Percentiles rank a stretch among this genome's conserved stretches.
phyloP scores from a whole-genome alignment of 768 basidiomycete genomes.

The Hypholoma sublateritium region DNA sequence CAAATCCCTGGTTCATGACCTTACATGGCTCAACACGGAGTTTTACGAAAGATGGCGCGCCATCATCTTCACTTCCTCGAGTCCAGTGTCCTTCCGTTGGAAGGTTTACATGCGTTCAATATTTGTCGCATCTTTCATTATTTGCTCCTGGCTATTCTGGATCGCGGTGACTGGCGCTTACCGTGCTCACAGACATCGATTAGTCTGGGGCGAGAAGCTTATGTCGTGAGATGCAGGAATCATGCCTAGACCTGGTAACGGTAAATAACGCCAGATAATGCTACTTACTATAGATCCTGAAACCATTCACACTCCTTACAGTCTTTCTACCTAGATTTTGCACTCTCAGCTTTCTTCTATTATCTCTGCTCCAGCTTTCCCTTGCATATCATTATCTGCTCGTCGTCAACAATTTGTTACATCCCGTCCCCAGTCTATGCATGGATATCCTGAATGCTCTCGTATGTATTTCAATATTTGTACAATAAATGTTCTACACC shows the following conservation, averaged over 20 bases:
- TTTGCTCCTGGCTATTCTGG: constrained; percentile 60
- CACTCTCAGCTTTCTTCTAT: background rate
- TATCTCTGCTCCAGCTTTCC: constrained; percentile 2
- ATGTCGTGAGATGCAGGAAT: constrained; percentile 50
- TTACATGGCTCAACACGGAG: constrained; percentile 78
- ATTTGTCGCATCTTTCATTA: constrained; percentile 56
- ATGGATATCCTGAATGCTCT: background rate
- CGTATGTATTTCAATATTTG: too few species aligned
- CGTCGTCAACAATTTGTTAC: background rate
- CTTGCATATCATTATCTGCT: constrained; percentile 4
- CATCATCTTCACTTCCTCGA: constrained; percentile 70
- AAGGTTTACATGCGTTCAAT: constrained; percentile 60
- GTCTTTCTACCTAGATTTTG: background rate
- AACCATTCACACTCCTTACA: background rate
- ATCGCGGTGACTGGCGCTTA: constrained; percentile 66
- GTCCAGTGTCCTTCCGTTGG: constrained; percentile 75
- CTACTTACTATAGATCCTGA: background rate
- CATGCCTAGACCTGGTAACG: background rate
- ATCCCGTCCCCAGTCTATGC: background rate
- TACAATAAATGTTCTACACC: too few species aligned
- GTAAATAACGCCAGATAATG: too few species aligned
- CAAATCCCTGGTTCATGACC: constrained; percentile 56
- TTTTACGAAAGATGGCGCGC: constrained; percentile 74
- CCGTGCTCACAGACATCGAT: constrained; percentile 69
- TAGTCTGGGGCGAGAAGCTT: constrained; percentile 79